These are phyloP conservation scores for Eragrostis curvula DNA, from an alignment of 176 grass and related monocot genomes.

Conservation along the genomic window DNA sequence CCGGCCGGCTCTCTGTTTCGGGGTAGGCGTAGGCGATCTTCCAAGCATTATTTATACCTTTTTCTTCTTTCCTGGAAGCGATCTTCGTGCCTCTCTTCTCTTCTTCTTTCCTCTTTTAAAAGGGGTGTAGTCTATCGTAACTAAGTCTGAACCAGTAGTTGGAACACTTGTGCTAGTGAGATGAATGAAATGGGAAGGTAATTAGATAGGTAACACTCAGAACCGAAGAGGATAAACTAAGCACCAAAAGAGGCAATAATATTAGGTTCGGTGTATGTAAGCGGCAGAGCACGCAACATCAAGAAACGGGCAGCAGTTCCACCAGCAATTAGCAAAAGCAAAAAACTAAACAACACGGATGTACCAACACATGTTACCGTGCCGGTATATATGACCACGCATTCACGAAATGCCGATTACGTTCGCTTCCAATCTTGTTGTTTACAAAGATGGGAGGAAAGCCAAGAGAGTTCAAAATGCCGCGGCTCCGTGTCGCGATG, in stretches of 20 bases:
- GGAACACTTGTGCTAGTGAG: not conserved
- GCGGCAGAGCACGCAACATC: conserved; percentile 26
- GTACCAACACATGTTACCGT: not conserved
- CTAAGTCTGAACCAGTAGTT: too few species aligned
- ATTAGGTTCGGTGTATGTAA: conserved; percentile 21
- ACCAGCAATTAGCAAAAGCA: conserved; percentile 25
- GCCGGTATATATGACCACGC: conserved; percentile 18
- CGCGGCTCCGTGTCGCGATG: not conserved
- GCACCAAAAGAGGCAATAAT: not conserved
- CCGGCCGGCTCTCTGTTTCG: too few species aligned
- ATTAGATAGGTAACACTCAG: not conserved
- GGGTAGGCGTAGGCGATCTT: too few species aligned
- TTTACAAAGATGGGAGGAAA: not conserved
- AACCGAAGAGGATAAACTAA: conserved; percentile 10
- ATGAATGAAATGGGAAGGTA: not conserved
- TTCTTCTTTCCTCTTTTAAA: too few species aligned
- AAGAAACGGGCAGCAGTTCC: conserved; percentile 34
- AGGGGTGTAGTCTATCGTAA: too few species aligned
- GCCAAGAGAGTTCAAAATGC: not conserved
- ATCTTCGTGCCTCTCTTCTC: too few species aligned
- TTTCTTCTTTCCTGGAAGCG: too few species aligned
- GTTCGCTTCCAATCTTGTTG: not conserved
- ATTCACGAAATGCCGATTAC: not conserved
- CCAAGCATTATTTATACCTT: too few species aligned
- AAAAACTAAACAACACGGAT: not conserved